phyloP scores from a whole-genome alignment of 2,329 filamentous ascomycete species.

The Plenodomus biglobosus region DNA sequence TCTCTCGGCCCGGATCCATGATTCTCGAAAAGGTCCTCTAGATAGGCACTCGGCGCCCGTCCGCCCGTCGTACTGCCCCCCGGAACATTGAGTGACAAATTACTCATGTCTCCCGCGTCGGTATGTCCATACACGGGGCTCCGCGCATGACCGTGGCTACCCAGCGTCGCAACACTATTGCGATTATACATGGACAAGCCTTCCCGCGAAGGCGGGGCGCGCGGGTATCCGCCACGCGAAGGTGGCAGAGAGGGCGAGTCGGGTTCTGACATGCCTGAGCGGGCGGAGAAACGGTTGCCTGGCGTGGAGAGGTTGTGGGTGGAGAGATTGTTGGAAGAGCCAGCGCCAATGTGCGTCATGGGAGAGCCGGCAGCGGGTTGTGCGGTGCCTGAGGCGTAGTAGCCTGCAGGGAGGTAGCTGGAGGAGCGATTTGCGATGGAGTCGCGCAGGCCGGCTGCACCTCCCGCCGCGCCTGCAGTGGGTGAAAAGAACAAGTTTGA shows the following conservation, averaged over 20 bases:
- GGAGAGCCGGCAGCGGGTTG: conserved; percentile 47
- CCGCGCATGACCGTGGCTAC: conserved; percentile 38
- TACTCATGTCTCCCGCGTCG: conserved; percentile 56
- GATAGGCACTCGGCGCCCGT: conserved; percentile 81
- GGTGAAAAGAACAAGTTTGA: conserved; percentile 89
- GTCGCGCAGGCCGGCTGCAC: conserved; percentile 52
- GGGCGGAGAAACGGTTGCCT: conserved; percentile 39
- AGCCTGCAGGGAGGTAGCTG: conserved; percentile 84
- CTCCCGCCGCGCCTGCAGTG: conserved; percentile 67
- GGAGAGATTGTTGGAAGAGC: conserved; percentile 33
- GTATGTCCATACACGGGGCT: conserved; percentile 32
- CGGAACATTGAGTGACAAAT: conserved; percentile 64
- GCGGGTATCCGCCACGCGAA: conserved; percentile 38
- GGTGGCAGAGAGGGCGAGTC: conserved; percentile 40
- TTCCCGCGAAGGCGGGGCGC: conserved; percentile 38
- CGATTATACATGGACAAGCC: conserved; percentile 38
- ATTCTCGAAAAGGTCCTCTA: conserved; percentile 86
- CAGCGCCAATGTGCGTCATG: conserved; percentile 49
- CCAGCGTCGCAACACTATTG: conserved; percentile 41
- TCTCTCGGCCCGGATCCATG: conserved; percentile 52
- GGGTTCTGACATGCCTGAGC: conserved; percentile 39
- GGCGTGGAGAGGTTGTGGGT: conserved; percentile 32
- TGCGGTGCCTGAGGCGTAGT: conserved; percentile 73
- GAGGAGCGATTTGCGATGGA: conserved; percentile 65
- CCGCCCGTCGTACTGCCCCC: conserved; percentile 56